Evolutionary conservation across 768 basidiomycete species (phyloP), one percentile per base, ranked within the genome.

Genomic region (Agaricus subrufescens): DNA sequence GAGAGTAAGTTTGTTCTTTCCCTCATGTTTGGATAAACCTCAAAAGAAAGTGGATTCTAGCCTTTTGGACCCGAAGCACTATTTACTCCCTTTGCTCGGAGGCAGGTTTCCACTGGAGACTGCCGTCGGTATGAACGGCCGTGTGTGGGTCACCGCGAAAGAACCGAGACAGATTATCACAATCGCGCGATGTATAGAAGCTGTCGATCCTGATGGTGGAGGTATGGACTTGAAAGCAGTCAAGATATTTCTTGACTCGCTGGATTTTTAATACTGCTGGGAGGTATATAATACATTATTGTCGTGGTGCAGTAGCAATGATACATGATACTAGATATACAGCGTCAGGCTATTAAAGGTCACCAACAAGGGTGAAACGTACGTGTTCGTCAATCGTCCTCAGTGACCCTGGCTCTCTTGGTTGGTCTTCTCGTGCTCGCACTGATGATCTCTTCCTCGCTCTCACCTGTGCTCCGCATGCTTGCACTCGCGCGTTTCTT

Each of bases 61-160:
- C 53, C 73, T 97, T 30, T 75, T 98, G 31, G 85, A 91, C 66
- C 82, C 89, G 19, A 84, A 81, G 50, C 85, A 94, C 69, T 94
- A 92, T 65, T 74, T 97, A 9, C 76, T 99, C 3, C 86, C 90
- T 4, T 68, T 89, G 1, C 78, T 97, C 25, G 94, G 94, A 4
- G 77, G 84, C 9, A 79, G 79, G 39, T 93, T 96, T 64, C 91
- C 93, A 7, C 79, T 97, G 46, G 95, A 98, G 64, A 82, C 78
- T 2, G 95, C 94, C 1, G 84, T 94, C 1, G 97, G 97, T 0
- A 75, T 90, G 69, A 99, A 99, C 66, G 96, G 95, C 2, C 82
- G 89, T 43, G 83, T 97, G 15, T 98, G 96, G 96, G 70, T 98
- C 61, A 88, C 78, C 57, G 75, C 92, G 6, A 85, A 86, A 61